Evolutionary conservation across 2,329 filamentous ascomycete species (phyloP).

Genomic region (Coniosporium tulheliwenetii): DNA sequence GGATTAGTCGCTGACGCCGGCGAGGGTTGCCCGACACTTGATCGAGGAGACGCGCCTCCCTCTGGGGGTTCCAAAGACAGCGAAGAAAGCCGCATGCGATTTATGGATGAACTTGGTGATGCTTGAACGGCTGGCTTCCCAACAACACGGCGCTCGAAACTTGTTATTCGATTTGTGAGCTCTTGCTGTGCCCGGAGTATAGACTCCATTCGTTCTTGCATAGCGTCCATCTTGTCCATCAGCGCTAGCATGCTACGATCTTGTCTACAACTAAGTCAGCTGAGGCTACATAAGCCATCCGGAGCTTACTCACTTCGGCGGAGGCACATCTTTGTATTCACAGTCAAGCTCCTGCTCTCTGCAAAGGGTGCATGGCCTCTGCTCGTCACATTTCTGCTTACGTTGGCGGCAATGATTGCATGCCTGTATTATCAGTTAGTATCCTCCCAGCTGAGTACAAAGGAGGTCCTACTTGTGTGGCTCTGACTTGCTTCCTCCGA

Average conservation of each 20-base stretch:
- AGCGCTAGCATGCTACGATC: constrained; percentile 36
- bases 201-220: constrained; percentile 15
- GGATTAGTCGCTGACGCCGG: too few species aligned
- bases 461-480: constrained; percentile 11
- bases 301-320: constrained; percentile 59
- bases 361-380: constrained; percentile 69
- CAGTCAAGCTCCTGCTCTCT: constrained; percentile 73
- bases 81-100: too few species aligned
- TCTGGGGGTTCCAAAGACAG: too few species aligned
- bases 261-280: constrained; percentile 18
- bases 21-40: too few species aligned
- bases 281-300: constrained; percentile 1
- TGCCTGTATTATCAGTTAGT: constrained; percentile 38
- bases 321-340: constrained; percentile 79
- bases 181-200: too few species aligned
- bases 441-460: background rate
- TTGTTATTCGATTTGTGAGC: constrained; percentile 8
- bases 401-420: constrained; percentile 79
- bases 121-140: background rate
- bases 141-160: constrained; percentile 2
- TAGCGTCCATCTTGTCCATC: constrained; percentile 24
- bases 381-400: constrained; percentile 86
- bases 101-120: too few species aligned
- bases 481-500: constrained; percentile 18
- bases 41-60: too few species aligned